Evolutionary conservation across 768 basidiomycete genomes (phyloP), one percentile per base, ranked within the genome.

Genomic region (Paxillus involutus): DNA sequence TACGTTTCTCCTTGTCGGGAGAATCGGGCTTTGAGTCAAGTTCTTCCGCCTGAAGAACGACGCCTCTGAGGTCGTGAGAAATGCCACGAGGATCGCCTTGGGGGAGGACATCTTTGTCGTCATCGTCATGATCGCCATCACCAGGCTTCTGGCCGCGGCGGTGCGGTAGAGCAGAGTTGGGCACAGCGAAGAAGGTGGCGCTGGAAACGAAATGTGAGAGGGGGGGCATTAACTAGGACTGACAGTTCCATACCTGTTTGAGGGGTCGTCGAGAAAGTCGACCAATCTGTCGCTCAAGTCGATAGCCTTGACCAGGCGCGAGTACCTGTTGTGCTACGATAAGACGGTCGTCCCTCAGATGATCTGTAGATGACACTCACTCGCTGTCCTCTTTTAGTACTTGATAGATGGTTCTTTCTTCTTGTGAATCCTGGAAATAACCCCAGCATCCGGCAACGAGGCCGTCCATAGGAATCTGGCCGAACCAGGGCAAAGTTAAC

Each of bases 111-210:
- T 26, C 26, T 26, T 26, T 26, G 26, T 26, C 26, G 26, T 26
- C 26, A 26, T 42, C 6, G 11, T 40, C 40, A 26, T 35, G 33
- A 33, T 32, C 30, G 17, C 45, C 48, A 21, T 49, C 44, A 11
- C 40, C 36, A 49, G 45, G 69, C n/a, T 39, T 59, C 14, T 26
- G 26, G 26, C 26, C 52, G 59, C 30, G 59, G 70, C 26, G 26
- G 12, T 55, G 58, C 11, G 62, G 74, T 17, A 82, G 59, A n/a
- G 73, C 79, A 49, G 64, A 71, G 58, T 82, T 73, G 4, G 80
- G 77, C 16, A 75, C 72, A 0, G 81, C 81, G 55, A 83, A 82
- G 65, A 82, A 80, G 0, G 82, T 82, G 21, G 82, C 51, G n/a
- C 80, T 82, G 40, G 8, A 29, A 42, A 14, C n/a, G 33, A 35